Base-by-base conservation (phyloP, 768 basidiomycete genomes). In the Scleroderma citrinum region DNA sequence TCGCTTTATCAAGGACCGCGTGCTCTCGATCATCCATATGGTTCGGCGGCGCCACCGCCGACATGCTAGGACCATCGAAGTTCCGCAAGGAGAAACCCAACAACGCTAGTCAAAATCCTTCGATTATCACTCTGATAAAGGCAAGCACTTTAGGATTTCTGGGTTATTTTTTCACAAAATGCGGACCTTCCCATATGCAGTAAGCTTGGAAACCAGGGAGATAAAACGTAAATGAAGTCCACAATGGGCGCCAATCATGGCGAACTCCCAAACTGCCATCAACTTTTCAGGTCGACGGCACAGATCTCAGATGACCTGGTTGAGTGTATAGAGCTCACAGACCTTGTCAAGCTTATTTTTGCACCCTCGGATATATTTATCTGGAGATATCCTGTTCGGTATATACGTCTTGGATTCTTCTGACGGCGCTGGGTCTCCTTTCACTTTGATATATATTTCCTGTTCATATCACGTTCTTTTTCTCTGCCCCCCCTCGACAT, bases 371-470 rank as follows among this genome's bases (percentile, higher is more conserved):
- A 29, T 29, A 29, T n/a, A n/a, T n/a, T n/a, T n/a, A n/a, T n/a
- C n/a, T n/a, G n/a, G n/a, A n/a, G n/a, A n/a, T n/a, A n/a, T n/a
- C n/a, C n/a, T n/a, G n/a, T n/a, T n/a, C n/a, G n/a, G n/a, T n/a
- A 11, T 40, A 21, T 41, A 32, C 31, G 38, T 40, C 31, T 13
- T 31, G 31, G n/a, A 19, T 36, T 19, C 17, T 52, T 29, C 26
- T 29, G 26, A 29, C 5, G 26, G 26, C 26, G 26, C 26, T n/a
- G n/a, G 26, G 26, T 4, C 36, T 32, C 34, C 40, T 32, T 16
- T 44, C 41, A 52, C 55, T 56, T 24, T 58, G 63, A 55, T 64
- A 61, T 65, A 62, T 55, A 44, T 17, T 21, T 50, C 38, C 38
- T 34, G 39, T 47, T 54, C 38, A 32, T 26, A 44, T 16, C 37